Evolutionary conservation across 768 basidiomycete species (phyloP), one percentile per base, ranked within the genome.

Genomic region (Boletus subparvulus): DNA sequence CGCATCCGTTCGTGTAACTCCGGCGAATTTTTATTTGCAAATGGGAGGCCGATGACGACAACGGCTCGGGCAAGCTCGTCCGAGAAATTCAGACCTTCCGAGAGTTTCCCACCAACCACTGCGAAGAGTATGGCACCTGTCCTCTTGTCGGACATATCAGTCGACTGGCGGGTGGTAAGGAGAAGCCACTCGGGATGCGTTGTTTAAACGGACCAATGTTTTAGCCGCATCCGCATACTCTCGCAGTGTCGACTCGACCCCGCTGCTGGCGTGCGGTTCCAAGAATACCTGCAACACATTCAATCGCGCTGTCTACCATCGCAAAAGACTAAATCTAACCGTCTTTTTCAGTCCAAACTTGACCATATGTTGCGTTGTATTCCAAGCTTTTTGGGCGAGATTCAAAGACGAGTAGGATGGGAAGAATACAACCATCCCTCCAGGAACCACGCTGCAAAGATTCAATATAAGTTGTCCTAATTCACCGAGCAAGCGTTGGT

Each of bases 21-120:
- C 0, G 89, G 83, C 0, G 94, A 95, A n/a, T 85, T 86, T 36
- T 90, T 79, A 70, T 96, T 98, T 10, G 96, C 88, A 70, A 94
- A 99, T 0, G 96, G 96, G 4, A 99, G 80, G 4, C 97, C 97
- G 46, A 96, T 79, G 55, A 95, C 82, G 32, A 94, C 77, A 24
- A 97, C 92, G 12, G 86, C 88, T 32, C 94, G 87, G 3, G 94
- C 94, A 16, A 92, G 83, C 47, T 86, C 81, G 68, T 93, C 89
- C 19, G 85, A 80, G 65, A 88, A 88, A 63, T 87, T 87, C 39
- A 87, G 70, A 9, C 95, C 96, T 73, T 99, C 97, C 0, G 93
- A 95, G n/a, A 99, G 81, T 69, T 98, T 98, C 28, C 94, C 96
- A 17, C 95, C 95, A 28, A 98, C 88, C 11, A 98, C 97, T 3